Evolutionary conservation across 108 stramenopile genomes (phyloP), one percentile per base, ranked within the genome.

Genomic region (Cyclotella baltica): DNA sequence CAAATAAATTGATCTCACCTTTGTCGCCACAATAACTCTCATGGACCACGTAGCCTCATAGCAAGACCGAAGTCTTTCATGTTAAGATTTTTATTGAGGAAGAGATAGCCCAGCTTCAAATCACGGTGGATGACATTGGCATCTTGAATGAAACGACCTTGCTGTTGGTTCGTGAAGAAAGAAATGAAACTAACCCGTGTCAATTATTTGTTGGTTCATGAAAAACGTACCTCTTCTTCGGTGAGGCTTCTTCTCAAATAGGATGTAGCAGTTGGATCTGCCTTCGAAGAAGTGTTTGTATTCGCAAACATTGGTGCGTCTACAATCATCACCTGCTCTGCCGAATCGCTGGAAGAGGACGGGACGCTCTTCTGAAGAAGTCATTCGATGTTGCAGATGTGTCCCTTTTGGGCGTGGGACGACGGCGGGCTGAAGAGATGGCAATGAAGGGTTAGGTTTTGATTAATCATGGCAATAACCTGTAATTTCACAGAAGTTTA

Each of bases 211-310:
- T 22, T 75, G 53, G 85, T 92, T 86, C 59, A 90, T n/a, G n/a
- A 91, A 61, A 70, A 87, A 18, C 88, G 85, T 16, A 90, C 88
- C 74, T 97, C 96, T n/a, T 88, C 88, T 73, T 98, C 98, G 6
- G 92, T 92, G 47, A 98, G 83, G 18, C 87, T 81, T 75, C 96
- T 97, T 1, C 95, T 98, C 99, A 0, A 99, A 87, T 36, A 99
- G 89, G 59, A 99, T 98, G 88, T 99, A 99, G 70, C 97, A 98
- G 59, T 97, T 98, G 30, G 86, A 75, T 23, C 87, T 80, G 81
- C 98, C 99, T 76, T 99, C 99, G 66, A 99, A 99, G 84, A 96
- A 98, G 81, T 97, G 96, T 67, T 98, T 97, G 87, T 97, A 98
- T 37, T 95, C 90, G 30, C 98, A 98, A 56, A 99, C 86, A 48